Percentiles rank a stretch among this genome's conserved stretches.
These are phyloP conservation scores for Chlorella ohadii DNA, from an alignment of 139 green algal genomes.

Conservation along the genomic window DNA sequence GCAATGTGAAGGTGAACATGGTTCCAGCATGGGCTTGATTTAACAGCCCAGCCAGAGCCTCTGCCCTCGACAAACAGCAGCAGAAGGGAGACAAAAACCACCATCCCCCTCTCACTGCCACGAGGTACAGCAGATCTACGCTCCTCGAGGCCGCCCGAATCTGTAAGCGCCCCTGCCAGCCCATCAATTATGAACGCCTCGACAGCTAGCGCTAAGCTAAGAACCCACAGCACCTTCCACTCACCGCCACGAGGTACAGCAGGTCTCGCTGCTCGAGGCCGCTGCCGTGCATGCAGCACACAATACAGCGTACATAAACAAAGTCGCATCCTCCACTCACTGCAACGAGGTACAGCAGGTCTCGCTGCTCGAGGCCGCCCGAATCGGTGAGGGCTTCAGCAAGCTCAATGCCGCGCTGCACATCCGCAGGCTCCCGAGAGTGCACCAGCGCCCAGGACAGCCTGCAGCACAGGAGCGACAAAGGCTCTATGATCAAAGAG, in stretches of 20 bases:
- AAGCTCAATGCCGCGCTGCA: slow-evolving; percentile 37
- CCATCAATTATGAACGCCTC: too few relatives aligned
- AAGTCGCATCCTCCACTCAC: background rate
- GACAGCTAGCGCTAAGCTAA: background rate
- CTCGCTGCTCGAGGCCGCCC: background rate
- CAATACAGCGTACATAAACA: background rate
- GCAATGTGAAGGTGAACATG: too few relatives aligned
- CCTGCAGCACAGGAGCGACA: background rate
- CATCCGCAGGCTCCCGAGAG: slow-evolving; percentile 2
- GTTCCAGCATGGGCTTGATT: too few relatives aligned
- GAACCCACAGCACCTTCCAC: too few relatives aligned
- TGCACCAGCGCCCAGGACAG: slow-evolving; percentile 51
- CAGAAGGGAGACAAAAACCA: too few relatives aligned
- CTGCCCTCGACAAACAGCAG: too few relatives aligned
- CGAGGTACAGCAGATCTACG: slow-evolving; percentile 32
- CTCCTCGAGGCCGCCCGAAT: background rate
- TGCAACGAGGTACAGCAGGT: slow-evolving; percentile 33
- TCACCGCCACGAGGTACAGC: too few relatives aligned
- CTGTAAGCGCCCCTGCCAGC: slow-evolving; percentile 25
- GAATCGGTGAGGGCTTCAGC: slow-evolving; percentile 19
- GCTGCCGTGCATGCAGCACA: background rate
- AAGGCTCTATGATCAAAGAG: too few relatives aligned
- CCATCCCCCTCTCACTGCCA: background rate
- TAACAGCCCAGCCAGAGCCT: too few relatives aligned
- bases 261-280: too few relatives aligned